Percentiles rank a stretch among this genome's conserved stretches.
These are phyloP conservation scores for Trametes maxima DNA, from an alignment of 768 basidiomycete species.

Conservation along the genomic window DNA sequence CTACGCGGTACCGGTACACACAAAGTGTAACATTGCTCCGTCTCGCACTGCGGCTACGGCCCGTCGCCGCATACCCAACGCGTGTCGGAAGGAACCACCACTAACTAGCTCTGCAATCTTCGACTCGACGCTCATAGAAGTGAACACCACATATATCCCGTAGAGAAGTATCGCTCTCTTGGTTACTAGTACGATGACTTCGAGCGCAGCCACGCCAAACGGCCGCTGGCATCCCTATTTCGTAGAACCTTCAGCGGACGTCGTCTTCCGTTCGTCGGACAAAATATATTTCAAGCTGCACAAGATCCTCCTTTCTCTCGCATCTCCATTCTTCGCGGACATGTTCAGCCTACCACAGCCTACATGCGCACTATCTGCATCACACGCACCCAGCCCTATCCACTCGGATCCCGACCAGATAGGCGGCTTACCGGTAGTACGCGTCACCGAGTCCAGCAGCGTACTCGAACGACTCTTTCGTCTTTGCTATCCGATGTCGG, in stretches of 20 bases:
- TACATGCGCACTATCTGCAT: too few relatives aligned
- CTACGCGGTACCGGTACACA: too few relatives aligned
- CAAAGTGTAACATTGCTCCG: too few relatives aligned
- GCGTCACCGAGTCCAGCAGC: background rate
- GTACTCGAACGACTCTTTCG: constrained; percentile 12
- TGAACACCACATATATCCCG: too few relatives aligned
- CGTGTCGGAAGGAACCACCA: too few relatives aligned
- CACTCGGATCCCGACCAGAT: too few relatives aligned
- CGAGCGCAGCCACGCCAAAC: background rate
- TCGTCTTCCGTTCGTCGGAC: background rate
- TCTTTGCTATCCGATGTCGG: constrained; percentile 39
- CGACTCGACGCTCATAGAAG: too few relatives aligned
- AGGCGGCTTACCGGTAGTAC: background rate
- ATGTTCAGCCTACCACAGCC: constrained; percentile 38
- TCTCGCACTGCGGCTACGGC: too few relatives aligned
- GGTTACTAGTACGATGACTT: too few relatives aligned
- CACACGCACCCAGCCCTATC: background rate
- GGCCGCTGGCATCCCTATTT: background rate
- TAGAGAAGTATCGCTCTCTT: too few relatives aligned
- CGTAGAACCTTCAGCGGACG: background rate
- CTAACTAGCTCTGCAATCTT: too few relatives aligned
- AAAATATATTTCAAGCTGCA: constrained; percentile 25
- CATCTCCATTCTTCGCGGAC: constrained; percentile 38
- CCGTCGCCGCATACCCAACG: too few relatives aligned
- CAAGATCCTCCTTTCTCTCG: constrained; percentile 36